Evolutionary conservation across 805 yeast genomes (phyloP).

Genomic region (Metschnikowia henanensis): DNA sequence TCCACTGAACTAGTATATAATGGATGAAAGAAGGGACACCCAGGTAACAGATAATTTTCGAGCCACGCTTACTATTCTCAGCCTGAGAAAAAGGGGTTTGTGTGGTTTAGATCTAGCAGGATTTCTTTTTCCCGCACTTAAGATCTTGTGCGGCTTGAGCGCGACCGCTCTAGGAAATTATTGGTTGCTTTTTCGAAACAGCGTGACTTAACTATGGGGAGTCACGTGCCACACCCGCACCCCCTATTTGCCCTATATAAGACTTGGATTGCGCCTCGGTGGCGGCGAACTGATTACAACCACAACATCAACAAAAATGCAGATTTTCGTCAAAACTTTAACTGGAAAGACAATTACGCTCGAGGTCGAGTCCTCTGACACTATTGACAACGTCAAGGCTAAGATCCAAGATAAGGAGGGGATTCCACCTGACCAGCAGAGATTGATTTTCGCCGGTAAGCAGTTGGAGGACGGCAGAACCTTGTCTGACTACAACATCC

Average conservation of each 20-base stretch:
- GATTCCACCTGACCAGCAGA: conserved; percentile 46
- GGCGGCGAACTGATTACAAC: background rate
- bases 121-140: background rate
- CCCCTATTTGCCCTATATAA: conserved; percentile 22
- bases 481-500: conserved; percentile 42
- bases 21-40: no score
- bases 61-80: no score
- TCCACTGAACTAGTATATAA: no score
- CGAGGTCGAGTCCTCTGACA: conserved; percentile 97
- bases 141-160: conserved; percentile 8
- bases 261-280: conserved; percentile 17
- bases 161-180: conserved; percentile 7
- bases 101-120: no score
- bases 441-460: conserved; percentile 48
- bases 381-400: conserved; percentile 82
- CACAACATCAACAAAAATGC: conserved; percentile 20
- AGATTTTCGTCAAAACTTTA: conserved; percentile 45
- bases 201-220: conserved; percentile 19
- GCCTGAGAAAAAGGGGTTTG: no score
- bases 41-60: no score
- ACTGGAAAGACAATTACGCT: conserved; percentile 74
- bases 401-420: conserved; percentile 46
- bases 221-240: conserved; percentile 18
- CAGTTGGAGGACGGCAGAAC: conserved; percentile 44
- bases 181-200: conserved; percentile 16